Conservation (phyloP, 2,329 filamentous ascomycete genomes). For the Colletotrichum lini region DNA sequence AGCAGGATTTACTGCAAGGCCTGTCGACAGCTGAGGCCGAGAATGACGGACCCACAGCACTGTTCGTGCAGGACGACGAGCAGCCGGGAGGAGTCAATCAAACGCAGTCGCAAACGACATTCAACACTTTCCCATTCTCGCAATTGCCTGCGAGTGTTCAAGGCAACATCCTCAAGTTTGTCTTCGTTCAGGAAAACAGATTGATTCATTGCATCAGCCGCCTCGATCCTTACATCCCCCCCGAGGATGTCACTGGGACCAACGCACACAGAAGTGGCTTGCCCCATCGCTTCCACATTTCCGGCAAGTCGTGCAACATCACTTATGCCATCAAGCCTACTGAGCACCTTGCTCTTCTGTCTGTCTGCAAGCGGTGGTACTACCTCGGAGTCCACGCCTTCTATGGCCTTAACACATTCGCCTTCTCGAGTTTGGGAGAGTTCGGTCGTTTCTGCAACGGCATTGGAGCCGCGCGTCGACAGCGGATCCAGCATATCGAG, state of each 20-base stretch:
- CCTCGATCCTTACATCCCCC: constrained; percentile 54
- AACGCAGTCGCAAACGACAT: not conserved
- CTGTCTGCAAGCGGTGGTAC: constrained; percentile 58
- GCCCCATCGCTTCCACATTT: constrained; percentile 57
- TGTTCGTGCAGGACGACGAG: constrained; percentile 22
- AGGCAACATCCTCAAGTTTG: constrained; percentile 53
- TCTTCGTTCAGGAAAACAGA: constrained; percentile 52
- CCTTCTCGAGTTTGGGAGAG: constrained; percentile 68
- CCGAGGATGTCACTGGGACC: constrained; percentile 36
- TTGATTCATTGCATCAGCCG: constrained; percentile 62
- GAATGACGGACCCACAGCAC: not conserved
- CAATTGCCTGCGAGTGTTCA: constrained; percentile 51
- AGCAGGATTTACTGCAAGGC: not conserved
- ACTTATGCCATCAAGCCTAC: constrained; percentile 53
- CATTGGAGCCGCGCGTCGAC: constrained; percentile 55
- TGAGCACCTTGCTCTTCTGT: constrained; percentile 54
- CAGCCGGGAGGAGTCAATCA: not conserved
- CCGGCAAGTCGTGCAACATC: constrained; percentile 51
- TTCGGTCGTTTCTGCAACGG: constrained; percentile 62
- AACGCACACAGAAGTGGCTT: constrained; percentile 44
- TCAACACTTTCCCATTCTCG: constrained; percentile 47
- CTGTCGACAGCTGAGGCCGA: not conserved
- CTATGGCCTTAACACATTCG: constrained; percentile 65
- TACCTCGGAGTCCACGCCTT: constrained; percentile 60
- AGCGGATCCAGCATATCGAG: constrained; percentile 62